Base-by-base conservation (phyloP, 1,139 yeast genomes). In the Wickerhamomyces sp. region DNA sequence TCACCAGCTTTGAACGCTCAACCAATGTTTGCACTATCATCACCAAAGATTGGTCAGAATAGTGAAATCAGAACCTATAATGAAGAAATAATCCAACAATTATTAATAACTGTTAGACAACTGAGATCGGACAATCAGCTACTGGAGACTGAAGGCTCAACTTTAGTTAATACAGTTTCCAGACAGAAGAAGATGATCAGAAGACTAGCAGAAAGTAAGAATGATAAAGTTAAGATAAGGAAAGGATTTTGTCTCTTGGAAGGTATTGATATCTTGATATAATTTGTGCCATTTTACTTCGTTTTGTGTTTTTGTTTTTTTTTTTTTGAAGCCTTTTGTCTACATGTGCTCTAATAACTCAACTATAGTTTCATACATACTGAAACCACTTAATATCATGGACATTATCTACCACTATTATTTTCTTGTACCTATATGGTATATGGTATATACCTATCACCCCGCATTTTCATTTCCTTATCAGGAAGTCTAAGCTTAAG, bases 251-350 rank as follows among this genome's bases (percentile, higher is more conserved):
- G 35, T 3, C 15, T 51, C 4, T 38, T 52, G 2, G 47, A 49
- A 17, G 41, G 42, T n/a, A 39, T 52, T 24, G 56, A 51, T 27
- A 41, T 49, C 13, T 22, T 49, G 27, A 46, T 52, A 27, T 52
- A 33, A 38, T 16, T 7, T 24, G 5, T n/a, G n/a, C n/a, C n/a
- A n/a, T n/a, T n/a, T n/a, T n/a, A n/a, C n/a, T n/a, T n/a, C n/a
- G n/a, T n/a, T n/a, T n/a, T n/a, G n/a, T n/a, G n/a, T n/a, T n/a
- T n/a, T n/a, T n/a, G n/a, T n/a, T n/a, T n/a, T n/a, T n/a, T n/a
- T n/a, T n/a, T n/a, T n/a, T n/a, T n/a, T n/a, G n/a, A n/a, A n/a
- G n/a, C n/a, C n/a, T n/a, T n/a, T n/a, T n/a, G n/a, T n/a, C n/a
- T n/a, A n/a, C n/a, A n/a, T n/a, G n/a, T n/a, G n/a, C n/a, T n/a